Evolutionary conservation across 805 yeast genomes (phyloP), one percentile per base, ranked within the genome.

Genomic region (Barnettozyma siamensis): DNA sequence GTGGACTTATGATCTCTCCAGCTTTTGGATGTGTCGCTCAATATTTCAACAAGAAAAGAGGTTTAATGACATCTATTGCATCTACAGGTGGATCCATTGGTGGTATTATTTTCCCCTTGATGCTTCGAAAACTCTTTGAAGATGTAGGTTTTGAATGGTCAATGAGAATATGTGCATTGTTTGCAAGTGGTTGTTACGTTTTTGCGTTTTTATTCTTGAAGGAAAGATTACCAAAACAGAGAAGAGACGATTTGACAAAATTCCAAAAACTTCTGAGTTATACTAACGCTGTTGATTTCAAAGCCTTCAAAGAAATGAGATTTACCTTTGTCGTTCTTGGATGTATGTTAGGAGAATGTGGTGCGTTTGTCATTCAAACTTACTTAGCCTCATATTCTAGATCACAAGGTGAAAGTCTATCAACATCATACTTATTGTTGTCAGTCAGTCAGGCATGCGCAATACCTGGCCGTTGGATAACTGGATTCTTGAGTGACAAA

Each of bases 1-100:
- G 70, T 38, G 82, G 82, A 2, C 57, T 78, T 17, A 62, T 78
- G 23, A 64, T 76, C 57, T 69, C 78, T 18, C 86, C 87, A 1
- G 57, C 75, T 28, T 60, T 81, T 7, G 75, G 83, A 12, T 76
- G 75, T 12, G 66, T 80, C 9, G 73, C 80, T 23, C 88, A 81
- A 48, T 82, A 84, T 75, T 82, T 81, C 53, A 64, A 68, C 38
- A 65, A 57, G 35, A 75, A 64, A 47, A 65, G 87, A 53, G 88
- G 83, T 2, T 60, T 67, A 40, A 81, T 79, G 18, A 59, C 62
- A 8, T 74, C 76, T 1, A 33, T 72, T 3, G 69, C 76, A 0
- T 65, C 73, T 7, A 64, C 67, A 19, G 80, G 80, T 31, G 80
- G 78, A 3, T 67, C 76, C 12, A 31, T 76, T 18, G 81, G 81